phyloP scores from a whole-genome alignment of 805 yeast genomes.

The Schwanniomyces yamadae region DNA sequence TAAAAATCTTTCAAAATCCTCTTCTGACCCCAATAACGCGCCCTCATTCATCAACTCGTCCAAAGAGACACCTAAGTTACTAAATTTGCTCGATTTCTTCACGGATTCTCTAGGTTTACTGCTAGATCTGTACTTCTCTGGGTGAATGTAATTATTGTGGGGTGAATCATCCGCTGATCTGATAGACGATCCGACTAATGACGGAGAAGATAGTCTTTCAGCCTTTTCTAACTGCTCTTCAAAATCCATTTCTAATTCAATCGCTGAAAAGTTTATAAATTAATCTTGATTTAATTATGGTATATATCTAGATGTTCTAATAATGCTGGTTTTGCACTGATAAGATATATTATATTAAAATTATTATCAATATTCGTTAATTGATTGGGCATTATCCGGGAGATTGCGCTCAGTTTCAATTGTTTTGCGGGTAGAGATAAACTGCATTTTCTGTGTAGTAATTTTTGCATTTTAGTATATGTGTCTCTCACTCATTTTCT shows the following conservation, averaged over 20 bases:
- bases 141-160: conserved; percentile 45
- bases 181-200: conserved; percentile 53
- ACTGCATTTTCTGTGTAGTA: too few species aligned
- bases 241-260: conserved; percentile 55
- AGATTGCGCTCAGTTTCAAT: too few species aligned
- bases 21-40: conserved; percentile 49
- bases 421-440: too few species aligned
- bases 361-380: too few species aligned
- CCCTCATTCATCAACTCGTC: conserved; percentile 51
- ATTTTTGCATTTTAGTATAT: conserved; percentile 1
- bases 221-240: conserved; percentile 55
- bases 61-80: conserved; percentile 48
- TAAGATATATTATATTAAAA: too few species aligned
- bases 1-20: conserved; percentile 50
- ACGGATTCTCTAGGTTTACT: conserved; percentile 10
- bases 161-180: conserved; percentile 47
- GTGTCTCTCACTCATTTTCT: conserved; percentile 1
- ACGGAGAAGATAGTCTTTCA: conserved; percentile 47
- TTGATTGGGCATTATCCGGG: too few species aligned
- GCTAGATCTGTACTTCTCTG: conserved; percentile 35
- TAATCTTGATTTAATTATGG: too few species aligned
- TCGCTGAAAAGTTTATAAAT: too few species aligned
- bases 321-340: too few species aligned
- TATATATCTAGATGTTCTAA: too few species aligned
- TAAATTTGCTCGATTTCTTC: conserved; percentile 17